phyloP scores from a whole-genome alignment of 331 rosid genomes.

The Rosa hybrid region DNA sequence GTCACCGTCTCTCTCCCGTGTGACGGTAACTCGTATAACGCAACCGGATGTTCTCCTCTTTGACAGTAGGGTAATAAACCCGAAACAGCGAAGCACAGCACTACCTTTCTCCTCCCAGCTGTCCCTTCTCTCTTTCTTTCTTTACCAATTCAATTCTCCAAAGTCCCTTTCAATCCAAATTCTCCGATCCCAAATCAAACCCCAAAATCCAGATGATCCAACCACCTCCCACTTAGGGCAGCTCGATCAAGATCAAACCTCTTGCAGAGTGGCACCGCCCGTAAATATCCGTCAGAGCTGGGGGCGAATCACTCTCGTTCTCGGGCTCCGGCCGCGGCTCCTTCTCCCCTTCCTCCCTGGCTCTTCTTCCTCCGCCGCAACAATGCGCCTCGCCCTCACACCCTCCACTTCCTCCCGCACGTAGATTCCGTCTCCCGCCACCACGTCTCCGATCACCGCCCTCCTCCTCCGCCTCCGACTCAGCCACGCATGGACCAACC shows the following conservation, averaged over 20 bases:
- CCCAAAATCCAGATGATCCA: constrained; percentile 30
- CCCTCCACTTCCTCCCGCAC: constrained; percentile 74
- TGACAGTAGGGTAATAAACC: constrained; percentile 20
- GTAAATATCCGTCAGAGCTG: constrained; percentile 69
- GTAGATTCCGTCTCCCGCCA: constrained; percentile 65
- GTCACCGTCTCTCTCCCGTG: constrained; percentile 18
- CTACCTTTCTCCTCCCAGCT: constrained; percentile 17
- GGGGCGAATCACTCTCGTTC: constrained; percentile 99
- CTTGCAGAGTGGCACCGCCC: constrained; percentile 29
- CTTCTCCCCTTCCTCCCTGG: constrained; percentile 69
- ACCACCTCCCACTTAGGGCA: constrained; percentile 39
- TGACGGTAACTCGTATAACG: constrained; percentile 11
- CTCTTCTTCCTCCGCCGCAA: constrained; percentile 62
- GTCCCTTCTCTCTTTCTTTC: neutral
- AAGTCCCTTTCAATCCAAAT: neutral
- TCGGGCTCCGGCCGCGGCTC: constrained; percentile 65
- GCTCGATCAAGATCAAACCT: constrained; percentile 29
- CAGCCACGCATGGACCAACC: constrained; percentile 50
- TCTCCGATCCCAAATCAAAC: neutral
- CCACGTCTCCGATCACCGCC: constrained; percentile 51
- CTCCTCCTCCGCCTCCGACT: constrained; percentile 14
- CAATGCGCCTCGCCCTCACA: constrained; percentile 77
- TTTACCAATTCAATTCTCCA: neutral
- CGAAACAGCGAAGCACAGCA: constrained; percentile 31
- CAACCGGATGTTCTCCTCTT: constrained; percentile 4